A percentile compares a stretch with the other conserved stretches of the same genome.
Conservation (phyloP, 768 basidiomycete species). For the Agaricus subrufescens region DNA sequence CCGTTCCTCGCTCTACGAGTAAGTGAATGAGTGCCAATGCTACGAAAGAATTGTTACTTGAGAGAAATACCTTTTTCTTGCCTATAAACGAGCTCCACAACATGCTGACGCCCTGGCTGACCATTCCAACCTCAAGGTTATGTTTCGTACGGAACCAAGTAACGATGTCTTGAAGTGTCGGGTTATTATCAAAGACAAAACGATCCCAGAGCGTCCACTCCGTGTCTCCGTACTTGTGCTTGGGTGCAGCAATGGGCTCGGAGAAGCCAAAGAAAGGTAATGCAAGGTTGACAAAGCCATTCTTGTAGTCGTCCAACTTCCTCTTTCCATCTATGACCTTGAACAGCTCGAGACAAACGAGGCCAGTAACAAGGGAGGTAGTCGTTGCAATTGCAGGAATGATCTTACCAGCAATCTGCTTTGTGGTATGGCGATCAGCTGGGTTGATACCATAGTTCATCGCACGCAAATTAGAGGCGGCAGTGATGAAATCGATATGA, state of each 20-base stretch:
- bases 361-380: slow-evolving; percentile 90
- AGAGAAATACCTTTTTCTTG: slow-evolving; percentile 77
- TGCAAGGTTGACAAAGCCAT: slow-evolving; percentile 96
- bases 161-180: slow-evolving; percentile 82
- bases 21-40: not conserved
- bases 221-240: slow-evolving; percentile 80
- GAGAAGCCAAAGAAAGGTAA: slow-evolving; percentile 99
- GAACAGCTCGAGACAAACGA: slow-evolving; percentile 95
- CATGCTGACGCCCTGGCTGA: slow-evolving; percentile 97
- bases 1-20: slow-evolving; percentile 73
- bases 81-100: slow-evolving; percentile 93
- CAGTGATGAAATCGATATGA: slow-evolving; percentile 99
- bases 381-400: slow-evolving; percentile 99
- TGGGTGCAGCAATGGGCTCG: slow-evolving; percentile 87
- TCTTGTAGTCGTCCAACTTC: slow-evolving; percentile 94
- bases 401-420: slow-evolving; percentile 98
- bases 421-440: slow-evolving; percentile 89
- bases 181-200: slow-evolving; percentile 87
- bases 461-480: slow-evolving; percentile 94
- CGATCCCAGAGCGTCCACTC: slow-evolving; percentile 99
- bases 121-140: slow-evolving; percentile 88
- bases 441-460: slow-evolving; percentile 87
- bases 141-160: slow-evolving; percentile 81
- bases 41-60: not conserved
- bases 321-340: slow-evolving; percentile 98